These are phyloP conservation scores for Bipolaris cookei DNA, from an alignment of 2,329 filamentous ascomycete species.

Conservation along the genomic window DNA sequence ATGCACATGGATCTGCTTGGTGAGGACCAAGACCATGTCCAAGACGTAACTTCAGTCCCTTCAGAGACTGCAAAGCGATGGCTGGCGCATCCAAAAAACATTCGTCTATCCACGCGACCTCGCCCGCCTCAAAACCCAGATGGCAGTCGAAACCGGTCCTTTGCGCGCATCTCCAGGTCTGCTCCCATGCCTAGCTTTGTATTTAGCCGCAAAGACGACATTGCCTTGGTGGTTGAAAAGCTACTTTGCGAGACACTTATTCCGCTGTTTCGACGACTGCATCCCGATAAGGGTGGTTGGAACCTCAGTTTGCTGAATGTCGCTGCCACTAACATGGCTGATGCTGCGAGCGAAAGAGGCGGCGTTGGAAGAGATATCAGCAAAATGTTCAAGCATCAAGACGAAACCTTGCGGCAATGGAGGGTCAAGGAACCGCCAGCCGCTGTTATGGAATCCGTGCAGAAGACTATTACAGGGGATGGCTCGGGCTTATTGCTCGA, in stretches of 20 bases:
- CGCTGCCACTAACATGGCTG: slow-evolving; percentile 82
- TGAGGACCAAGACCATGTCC: slow-evolving; percentile 51
- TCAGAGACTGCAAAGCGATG: slow-evolving; percentile 57
- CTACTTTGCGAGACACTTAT: slow-evolving; percentile 73
- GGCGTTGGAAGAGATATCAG: slow-evolving; percentile 74
- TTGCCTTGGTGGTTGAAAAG: slow-evolving; percentile 68
- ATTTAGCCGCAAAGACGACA: slow-evolving; percentile 66
- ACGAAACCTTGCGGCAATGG: slow-evolving; percentile 71
- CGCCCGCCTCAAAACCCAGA: slow-evolving; percentile 60
- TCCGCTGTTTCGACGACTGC: slow-evolving; percentile 75
- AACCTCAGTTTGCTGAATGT: slow-evolving; percentile 85
- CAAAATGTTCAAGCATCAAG: slow-evolving; percentile 80
- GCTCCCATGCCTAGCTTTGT: slow-evolving; percentile 74
- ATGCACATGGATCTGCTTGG: slow-evolving; percentile 79
- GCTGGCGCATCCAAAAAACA: slow-evolving; percentile 79
- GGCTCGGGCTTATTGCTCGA: not conserved
- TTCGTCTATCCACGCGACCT: slow-evolving; percentile 80
- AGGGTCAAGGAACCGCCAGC: slow-evolving; percentile 50
- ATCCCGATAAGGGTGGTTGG: slow-evolving; percentile 73
- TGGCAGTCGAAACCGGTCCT: slow-evolving; percentile 63
- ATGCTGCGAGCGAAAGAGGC: slow-evolving; percentile 54
- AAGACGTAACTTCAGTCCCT: not conserved
- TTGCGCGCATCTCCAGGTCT: slow-evolving; percentile 77
- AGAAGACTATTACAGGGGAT: not conserved
- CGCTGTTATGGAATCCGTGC: not conserved